phyloP scores from a whole-genome alignment of 176 grass and related monocot genomes.

The Hyparrhenia diplandra region DNA sequence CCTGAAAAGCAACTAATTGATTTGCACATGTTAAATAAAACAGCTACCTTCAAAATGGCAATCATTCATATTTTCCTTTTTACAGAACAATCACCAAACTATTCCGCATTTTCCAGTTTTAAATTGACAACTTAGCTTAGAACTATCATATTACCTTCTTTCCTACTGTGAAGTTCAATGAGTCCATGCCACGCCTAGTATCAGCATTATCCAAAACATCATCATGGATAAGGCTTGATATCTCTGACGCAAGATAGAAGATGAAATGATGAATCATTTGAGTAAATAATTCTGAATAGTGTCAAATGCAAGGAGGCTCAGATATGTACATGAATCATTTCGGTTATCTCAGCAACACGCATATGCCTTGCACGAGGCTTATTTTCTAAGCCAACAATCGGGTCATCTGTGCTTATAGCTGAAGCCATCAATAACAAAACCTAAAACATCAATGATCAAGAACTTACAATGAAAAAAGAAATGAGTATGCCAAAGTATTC shows the following conservation, averaged over 20 bases:
- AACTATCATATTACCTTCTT: constrained; percentile 51
- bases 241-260: constrained; percentile 35
- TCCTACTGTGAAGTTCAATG: constrained; percentile 69
- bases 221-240: constrained; percentile 88
- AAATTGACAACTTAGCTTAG: neutral
- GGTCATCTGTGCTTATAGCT: constrained; percentile 31
- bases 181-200: constrained; percentile 73
- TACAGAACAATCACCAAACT: neutral
- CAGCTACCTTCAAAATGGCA: neutral
- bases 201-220: constrained; percentile 83
- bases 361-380: constrained; percentile 35
- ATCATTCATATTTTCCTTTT: neutral
- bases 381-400: neutral
- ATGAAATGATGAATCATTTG: neutral
- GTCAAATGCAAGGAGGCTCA: neutral
- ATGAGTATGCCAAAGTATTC: neutral
- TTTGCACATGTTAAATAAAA: neutral
- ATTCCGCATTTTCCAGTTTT: neutral
- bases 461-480: neutral
- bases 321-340: constrained; percentile 63
- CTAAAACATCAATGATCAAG: constrained; percentile 21
- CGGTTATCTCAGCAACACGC: constrained; percentile 62
- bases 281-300: neutral
- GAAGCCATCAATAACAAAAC: constrained; percentile 62
- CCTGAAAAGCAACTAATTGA: neutral